Percentiles rank a stretch among this genome's conserved stretches.
Evolutionary conservation across 2,329 filamentous ascomycete genomes (phyloP).

Genomic region (Stemphylium lycopersici): DNA sequence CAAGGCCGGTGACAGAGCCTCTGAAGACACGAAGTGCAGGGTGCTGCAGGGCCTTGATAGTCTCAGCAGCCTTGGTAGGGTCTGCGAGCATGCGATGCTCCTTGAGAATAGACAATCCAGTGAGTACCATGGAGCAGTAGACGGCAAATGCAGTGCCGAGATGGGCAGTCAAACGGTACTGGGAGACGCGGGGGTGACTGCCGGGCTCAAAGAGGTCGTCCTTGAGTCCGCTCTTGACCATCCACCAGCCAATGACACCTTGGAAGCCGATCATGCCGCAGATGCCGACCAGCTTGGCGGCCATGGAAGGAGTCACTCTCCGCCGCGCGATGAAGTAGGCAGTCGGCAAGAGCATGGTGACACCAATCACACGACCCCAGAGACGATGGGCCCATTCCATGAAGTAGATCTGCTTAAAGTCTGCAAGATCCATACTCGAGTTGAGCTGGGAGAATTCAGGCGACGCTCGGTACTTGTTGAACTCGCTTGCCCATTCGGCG

Average conservation of each 20-base stretch:
- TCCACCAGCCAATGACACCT: constrained; percentile 97
- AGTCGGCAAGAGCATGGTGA: constrained; percentile 87
- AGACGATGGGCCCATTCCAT: constrained; percentile 98
- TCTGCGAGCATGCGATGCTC: constrained; percentile 73
- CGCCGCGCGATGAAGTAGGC: constrained; percentile 84
- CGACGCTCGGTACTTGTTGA: constrained; percentile 87
- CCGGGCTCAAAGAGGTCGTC: constrained; percentile 94
- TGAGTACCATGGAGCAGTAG: constrained; percentile 93
- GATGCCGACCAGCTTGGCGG: constrained; percentile 78
- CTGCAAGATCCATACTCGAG: constrained; percentile 86
- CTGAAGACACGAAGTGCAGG: constrained; percentile 77
- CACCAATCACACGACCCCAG: constrained; percentile 89
- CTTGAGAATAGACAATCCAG: constrained; percentile 83
- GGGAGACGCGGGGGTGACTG: constrained; percentile 87
- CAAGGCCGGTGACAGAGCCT: constrained; percentile 71
- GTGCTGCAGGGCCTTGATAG: constrained; percentile 65
- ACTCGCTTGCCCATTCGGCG: constrained; percentile 89
- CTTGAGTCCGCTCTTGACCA: constrained; percentile 96
- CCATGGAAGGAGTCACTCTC: constrained; percentile 79
- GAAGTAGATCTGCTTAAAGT: constrained; percentile 99
- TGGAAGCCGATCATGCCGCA: constrained; percentile 91
- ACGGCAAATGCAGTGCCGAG: constrained; percentile 89
- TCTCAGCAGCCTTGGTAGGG: constrained; percentile 65
- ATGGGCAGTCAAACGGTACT: constrained; percentile 91
- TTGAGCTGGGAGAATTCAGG: constrained; percentile 94